These are phyloP conservation scores for Rhodotorula diobovata DNA, from an alignment of 768 basidiomycete species.

Conservation along the genomic window DNA sequence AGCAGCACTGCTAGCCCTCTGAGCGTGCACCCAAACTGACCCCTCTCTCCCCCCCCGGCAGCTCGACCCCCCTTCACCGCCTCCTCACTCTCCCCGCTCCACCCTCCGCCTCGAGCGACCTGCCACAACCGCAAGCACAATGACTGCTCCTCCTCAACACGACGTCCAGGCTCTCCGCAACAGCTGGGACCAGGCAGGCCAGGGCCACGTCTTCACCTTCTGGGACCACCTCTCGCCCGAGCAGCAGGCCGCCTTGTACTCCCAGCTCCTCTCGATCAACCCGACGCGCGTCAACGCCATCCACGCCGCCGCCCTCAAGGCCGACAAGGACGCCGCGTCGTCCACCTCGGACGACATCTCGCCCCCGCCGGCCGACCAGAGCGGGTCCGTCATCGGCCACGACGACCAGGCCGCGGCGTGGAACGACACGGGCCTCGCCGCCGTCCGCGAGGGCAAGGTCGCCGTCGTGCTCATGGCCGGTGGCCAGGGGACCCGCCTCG, in stretches of 20 bases:
- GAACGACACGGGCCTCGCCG: conserved; percentile 71
- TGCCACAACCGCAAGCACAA: too few relatives aligned
- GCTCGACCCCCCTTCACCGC: not conserved
- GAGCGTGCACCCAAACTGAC: not conserved
- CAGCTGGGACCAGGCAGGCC: conserved; percentile 51
- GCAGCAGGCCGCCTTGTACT: conserved; percentile 61
- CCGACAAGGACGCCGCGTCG: conserved; percentile 57
- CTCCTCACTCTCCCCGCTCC: not conserved
- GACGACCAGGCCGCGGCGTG: conserved; percentile 64
- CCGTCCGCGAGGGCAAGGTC: conserved; percentile 74
- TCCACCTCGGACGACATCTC: conserved; percentile 57
- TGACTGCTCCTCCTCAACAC: conserved; percentile 8
- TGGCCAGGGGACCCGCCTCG: conserved; percentile 91
- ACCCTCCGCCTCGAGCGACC: not conserved
- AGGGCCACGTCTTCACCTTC: conserved; percentile 84
- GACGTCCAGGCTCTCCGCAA: conserved; percentile 23
- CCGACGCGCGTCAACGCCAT: conserved; percentile 87
- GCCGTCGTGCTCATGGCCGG: conserved; percentile 98
- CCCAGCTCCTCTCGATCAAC: conserved; percentile 74
- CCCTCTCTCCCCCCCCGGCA: not conserved
- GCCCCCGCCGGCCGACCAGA: conserved; percentile 73
- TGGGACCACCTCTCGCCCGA: conserved; percentile 65
- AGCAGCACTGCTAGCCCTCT: too few relatives aligned
- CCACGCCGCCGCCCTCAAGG: conserved; percentile 67
- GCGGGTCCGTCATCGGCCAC: conserved; percentile 59